Percentiles rank a stretch among this genome's conserved stretches.
Conservation (phyloP, 352 stramenopile species). For the Phytopythium oedochilum region DNA sequence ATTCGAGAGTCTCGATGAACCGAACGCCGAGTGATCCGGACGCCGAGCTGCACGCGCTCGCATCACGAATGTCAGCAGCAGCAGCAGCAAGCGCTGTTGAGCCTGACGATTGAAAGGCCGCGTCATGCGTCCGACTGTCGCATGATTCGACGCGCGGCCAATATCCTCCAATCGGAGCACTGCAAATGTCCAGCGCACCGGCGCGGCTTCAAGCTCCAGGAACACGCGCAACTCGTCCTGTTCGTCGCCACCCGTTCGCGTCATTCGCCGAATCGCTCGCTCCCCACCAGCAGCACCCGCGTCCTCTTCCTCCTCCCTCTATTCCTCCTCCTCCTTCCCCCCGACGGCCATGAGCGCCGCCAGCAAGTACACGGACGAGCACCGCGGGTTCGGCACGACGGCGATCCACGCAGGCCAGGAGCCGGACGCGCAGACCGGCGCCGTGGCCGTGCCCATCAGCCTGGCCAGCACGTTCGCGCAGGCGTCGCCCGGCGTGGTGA, state of each 20-base stretch:
- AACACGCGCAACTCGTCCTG: background rate
- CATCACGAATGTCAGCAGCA: too few relatives aligned
- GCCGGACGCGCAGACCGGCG: conserved; percentile 68
- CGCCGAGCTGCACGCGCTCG: too few relatives aligned
- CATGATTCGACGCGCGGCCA: too few relatives aligned
- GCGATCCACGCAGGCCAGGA: conserved; percentile 84
- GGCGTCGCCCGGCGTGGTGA: conserved; percentile 66
- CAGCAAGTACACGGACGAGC: conserved; percentile 63
- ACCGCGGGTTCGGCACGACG: conserved; percentile 78
- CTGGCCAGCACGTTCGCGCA: conserved; percentile 90
- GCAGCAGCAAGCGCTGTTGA: too few relatives aligned
- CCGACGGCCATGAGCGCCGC: conserved; percentile 34
- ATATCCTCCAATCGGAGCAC: background rate
- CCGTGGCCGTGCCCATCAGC: conserved; percentile 88
- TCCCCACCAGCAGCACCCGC: background rate
- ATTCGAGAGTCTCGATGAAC: too few relatives aligned
- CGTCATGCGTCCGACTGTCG: conserved; percentile 1
- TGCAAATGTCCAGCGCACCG: background rate
- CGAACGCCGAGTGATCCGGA: too few relatives aligned
- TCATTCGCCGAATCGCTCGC: background rate
- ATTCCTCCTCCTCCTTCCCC: background rate
- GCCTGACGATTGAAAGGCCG: too few relatives aligned
- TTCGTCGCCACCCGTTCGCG: too few relatives aligned
- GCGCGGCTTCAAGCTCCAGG: too few relatives aligned
- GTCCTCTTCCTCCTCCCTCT: background rate